phyloP scores from a whole-genome alignment of 371 early-diverging fungal species.

The Mucor lusitanicus region DNA sequence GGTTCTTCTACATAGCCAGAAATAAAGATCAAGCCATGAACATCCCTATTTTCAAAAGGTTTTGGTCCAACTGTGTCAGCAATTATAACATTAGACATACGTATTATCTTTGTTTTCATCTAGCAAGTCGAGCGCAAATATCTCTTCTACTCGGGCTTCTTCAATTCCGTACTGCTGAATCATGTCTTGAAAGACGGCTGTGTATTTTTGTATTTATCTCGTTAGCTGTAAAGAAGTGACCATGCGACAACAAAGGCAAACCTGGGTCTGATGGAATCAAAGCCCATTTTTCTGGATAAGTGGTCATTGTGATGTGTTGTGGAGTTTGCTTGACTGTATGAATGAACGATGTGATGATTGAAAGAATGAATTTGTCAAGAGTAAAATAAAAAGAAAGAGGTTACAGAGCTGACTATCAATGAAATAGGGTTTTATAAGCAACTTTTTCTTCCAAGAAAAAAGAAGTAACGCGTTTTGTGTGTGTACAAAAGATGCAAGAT shows the following conservation, averaged over 20 bases:
- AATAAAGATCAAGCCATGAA: constrained; percentile 20
- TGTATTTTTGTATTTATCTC: not conserved
- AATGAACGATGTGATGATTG: not conserved
- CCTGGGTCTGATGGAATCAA: constrained; percentile 28
- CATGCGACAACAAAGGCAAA: not conserved
- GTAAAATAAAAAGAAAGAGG: not conserved
- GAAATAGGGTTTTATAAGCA: not conserved
- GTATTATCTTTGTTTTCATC: constrained; percentile 1
- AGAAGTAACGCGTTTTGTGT: not conserved
- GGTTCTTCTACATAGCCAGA: constrained; percentile 12
- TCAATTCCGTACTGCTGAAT: constrained; percentile 13
- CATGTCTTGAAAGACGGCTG: constrained; percentile 23
- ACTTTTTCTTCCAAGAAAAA: not conserved
- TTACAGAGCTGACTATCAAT: not conserved
- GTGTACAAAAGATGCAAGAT: not conserved
- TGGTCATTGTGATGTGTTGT: not conserved
- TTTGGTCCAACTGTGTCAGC: not conserved
- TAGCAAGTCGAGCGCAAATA: constrained; percentile 15
- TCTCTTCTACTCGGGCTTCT: constrained; percentile 14
- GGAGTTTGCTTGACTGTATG: not conserved
- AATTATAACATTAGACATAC: not conserved
- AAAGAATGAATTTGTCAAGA: not conserved
- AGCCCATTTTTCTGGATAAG: constrained; percentile 6
- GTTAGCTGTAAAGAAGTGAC: not conserved
- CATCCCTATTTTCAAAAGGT: not conserved